Base-by-base conservation (phyloP, 805 yeast species). In the Saturnispora besseyi region DNA sequence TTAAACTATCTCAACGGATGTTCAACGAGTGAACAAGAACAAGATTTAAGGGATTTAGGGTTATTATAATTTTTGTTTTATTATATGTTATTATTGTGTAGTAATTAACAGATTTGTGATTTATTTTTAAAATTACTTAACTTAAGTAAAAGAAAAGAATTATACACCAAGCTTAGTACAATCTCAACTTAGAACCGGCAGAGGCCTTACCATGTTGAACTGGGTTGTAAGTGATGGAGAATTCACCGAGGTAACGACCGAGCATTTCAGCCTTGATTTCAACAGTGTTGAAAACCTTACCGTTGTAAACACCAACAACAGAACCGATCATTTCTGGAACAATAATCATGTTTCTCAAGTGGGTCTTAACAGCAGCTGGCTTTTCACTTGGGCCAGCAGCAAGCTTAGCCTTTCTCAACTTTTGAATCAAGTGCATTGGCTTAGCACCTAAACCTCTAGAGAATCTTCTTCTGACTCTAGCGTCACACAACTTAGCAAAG, bases 271-370 rank as follows among this genome's bases (percentile, higher is more conserved):
- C 96, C 76, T 80, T 89, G 78, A 93, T 79, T 77, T 93, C 99
- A 75, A 93, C 96, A 68, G 84, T 86, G 95, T 91, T 91, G 95
- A 93, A 93, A 66, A 80, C 87, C 82, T 93, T 93, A 80, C 99
- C 99, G 84, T 93, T 93, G 96, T 93, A 93, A 67, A 93, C 86
- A 79, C 97, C 97, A 66, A 93, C 83, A 63, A 91, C 95, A 57
- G 97, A 88, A 73, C 99, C 99, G 68, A 93, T 89, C 99, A 93
- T 93, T 83, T 93, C 99, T 78, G 99, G 99, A 63, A 93, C 93
- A 70, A 93, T 73, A 73, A 93, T 76, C 96, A 90, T 88, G 86
- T 90, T 90, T 85, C 99, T 91, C 75, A 93, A 87, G 79, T 93
- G 99, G 65, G 99, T 93, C 86, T 91, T 93, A 78, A 93, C 98